Evolutionary conservation across 306 rosid species (phyloP).

Genomic region (Gynostemma pentaphyllum): DNA sequence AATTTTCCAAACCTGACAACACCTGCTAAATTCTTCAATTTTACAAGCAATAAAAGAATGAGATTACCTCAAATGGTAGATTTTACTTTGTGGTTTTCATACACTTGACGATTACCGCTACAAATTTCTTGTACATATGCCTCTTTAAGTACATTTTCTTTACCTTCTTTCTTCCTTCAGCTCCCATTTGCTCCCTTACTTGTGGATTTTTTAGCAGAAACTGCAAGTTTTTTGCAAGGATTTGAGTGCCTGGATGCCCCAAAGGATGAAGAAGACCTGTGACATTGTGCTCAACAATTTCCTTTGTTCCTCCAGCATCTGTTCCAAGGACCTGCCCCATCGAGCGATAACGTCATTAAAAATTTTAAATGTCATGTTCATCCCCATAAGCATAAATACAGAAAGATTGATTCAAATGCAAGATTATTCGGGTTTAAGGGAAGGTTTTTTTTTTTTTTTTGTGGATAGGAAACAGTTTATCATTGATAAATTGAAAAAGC

Average conservation of each 20-base stretch:
- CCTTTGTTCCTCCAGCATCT: constrained; percentile 78
- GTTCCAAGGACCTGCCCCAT: constrained; percentile 75
- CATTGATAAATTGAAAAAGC: too few species aligned
- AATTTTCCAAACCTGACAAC: too few species aligned
- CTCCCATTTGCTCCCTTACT: constrained; percentile 61
- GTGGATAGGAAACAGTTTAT: too few species aligned
- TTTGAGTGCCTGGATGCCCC: constrained; percentile 41
- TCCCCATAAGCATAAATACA: too few species aligned
- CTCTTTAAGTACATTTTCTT: constrained; percentile 64
- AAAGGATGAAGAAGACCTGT: constrained; percentile 74
- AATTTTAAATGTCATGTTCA: neutral
- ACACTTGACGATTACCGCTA: constrained; percentile 58
- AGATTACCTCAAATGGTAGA: constrained; percentile 8
- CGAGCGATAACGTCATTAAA: neutral
- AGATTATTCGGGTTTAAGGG: too few species aligned
- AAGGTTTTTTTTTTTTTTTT: too few species aligned
- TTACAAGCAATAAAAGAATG: constrained; percentile 8
- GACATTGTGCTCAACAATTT: constrained; percentile 74
- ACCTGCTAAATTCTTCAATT: constrained; percentile 4
- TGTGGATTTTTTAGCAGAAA: constrained; percentile 45
- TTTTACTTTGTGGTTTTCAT: constrained; percentile 59
- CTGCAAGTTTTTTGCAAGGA: constrained; percentile 47
- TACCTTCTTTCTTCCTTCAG: constrained; percentile 61
- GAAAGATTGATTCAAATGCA: too few species aligned
- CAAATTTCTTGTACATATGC: constrained; percentile 72